Percentiles rank a stretch among this genome's conserved stretches.
Evolutionary conservation across 495 filamentous ascomycete species (phyloP).

Genomic region (Achaetomiella virescens): DNA sequence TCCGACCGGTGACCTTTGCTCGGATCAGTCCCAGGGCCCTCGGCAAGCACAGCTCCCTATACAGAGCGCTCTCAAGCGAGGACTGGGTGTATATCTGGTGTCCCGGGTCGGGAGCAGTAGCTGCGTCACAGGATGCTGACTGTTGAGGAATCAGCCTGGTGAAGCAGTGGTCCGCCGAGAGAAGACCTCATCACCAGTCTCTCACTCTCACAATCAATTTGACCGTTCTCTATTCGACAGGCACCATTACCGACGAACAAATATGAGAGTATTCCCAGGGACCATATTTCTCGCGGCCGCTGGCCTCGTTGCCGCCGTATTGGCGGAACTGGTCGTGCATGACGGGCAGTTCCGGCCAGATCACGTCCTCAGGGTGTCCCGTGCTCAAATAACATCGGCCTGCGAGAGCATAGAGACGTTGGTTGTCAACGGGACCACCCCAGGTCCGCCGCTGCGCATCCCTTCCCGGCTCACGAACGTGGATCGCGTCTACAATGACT

Average conservation of each 20-base stretch:
- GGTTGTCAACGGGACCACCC: constrained; percentile 49
- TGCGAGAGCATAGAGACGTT: constrained; percentile 41
- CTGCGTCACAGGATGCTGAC: too few species aligned
- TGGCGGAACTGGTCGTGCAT: constrained; percentile 21
- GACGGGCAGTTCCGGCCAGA: constrained; percentile 44
- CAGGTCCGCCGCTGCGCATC: constrained; percentile 46
- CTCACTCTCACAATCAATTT: too few species aligned
- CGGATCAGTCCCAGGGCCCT: too few species aligned
- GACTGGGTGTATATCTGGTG: too few species aligned
- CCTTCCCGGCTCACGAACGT: constrained; percentile 44
- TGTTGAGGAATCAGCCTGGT: too few species aligned
- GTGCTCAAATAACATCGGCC: constrained; percentile 33
- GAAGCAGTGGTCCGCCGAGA: too few species aligned
- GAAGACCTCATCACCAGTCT: too few species aligned
- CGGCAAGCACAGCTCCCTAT: too few species aligned
- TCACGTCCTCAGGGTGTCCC: constrained; percentile 42
- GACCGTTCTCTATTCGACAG: too few species aligned
- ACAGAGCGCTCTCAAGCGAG: too few species aligned
- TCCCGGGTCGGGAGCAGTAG: too few species aligned
- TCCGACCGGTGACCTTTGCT: too few species aligned
- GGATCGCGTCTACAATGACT: constrained; percentile 58
- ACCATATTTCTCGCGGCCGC: constrained; percentile 1
- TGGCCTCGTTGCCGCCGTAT: constrained; percentile 1
- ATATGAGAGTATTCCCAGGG: constrained; percentile 3
- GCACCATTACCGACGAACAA: not conserved